Percentiles rank a stretch among this genome's conserved stretches.
Evolutionary conservation across 495 filamentous ascomycete species (phyloP).

Genomic region (Podospora didyma): DNA sequence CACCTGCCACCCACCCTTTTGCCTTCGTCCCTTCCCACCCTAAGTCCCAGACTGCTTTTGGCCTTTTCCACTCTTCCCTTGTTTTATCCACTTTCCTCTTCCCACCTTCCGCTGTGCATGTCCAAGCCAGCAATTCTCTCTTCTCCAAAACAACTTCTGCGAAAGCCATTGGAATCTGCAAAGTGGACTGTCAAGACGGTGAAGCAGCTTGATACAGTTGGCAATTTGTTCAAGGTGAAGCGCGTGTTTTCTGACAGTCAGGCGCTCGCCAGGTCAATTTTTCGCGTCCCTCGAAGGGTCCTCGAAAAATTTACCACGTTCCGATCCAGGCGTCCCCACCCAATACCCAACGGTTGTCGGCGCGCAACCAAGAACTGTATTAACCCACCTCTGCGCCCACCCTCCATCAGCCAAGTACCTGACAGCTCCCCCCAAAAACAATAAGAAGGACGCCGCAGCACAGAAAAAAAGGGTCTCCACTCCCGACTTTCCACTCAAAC

Average conservation of each 20-base stretch:
- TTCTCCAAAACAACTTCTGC: background rate
- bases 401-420: conserved; percentile 30
- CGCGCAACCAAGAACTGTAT: conserved; percentile 12
- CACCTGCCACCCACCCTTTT: conserved; percentile 6
- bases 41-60: conserved; percentile 12
- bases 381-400: conserved; percentile 19
- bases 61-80: conserved; percentile 13
- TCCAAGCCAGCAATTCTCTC: conserved; percentile 4
- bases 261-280: background rate
- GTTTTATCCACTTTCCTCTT: conserved; percentile 25
- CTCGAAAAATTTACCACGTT: conserved; percentile 21
- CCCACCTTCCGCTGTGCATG: conserved; percentile 12
- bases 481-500: conserved; percentile 30
- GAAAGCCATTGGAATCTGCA: background rate
- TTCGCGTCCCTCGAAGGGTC: conserved; percentile 10
- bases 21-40: background rate
- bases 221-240: background rate
- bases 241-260: background rate
- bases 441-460: conserved; percentile 26
- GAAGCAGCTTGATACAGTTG: background rate
- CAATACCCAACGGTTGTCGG: conserved; percentile 22
- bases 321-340: conserved; percentile 11
- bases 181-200: background rate
- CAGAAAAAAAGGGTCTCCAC: conserved; percentile 29
- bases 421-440: conserved; percentile 22